These are phyloP conservation scores for Eimeria sp. DNA, from an alignment of 169 alveolate genomes.

Conservation along the genomic window DNA sequence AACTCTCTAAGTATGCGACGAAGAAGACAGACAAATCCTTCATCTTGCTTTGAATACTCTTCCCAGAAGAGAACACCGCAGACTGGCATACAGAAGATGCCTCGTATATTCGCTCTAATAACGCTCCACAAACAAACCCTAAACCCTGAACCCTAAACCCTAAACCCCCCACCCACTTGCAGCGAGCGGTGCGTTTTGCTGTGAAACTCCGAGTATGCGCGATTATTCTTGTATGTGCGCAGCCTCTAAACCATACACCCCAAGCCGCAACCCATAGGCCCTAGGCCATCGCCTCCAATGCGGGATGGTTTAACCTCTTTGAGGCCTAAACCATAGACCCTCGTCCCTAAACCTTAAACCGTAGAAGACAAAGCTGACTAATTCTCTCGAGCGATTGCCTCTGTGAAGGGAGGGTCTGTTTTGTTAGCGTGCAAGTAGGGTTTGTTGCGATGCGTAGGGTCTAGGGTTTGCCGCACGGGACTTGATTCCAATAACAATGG, in stretches of 20 bases:
- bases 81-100: conserved; percentile 50
- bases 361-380: too few species aligned
- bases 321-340: too few species aligned
- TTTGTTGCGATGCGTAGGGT: too few species aligned
- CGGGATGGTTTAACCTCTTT: too few species aligned
- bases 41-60: conserved; percentile 31
- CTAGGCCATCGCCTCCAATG: background rate
- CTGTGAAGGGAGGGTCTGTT: too few species aligned
- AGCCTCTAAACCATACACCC: background rate
- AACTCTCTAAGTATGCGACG: background rate
- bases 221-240: too few species aligned
- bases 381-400: too few species aligned
- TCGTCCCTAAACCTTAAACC: too few species aligned
- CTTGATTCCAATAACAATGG: background rate
- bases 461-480: conserved; percentile 13
- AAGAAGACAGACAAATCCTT: conserved; percentile 50
- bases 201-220: too few species aligned
- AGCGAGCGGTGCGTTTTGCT: background rate
- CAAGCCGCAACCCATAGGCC: background rate
- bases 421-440: too few species aligned
- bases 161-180: too few species aligned
- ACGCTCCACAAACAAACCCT: background rate
- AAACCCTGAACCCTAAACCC: background rate
- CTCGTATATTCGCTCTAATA: background rate
- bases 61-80: conserved; percentile 52